Conservation (phyloP, 495 filamentous ascomycete species). For the Xylaria acuta region DNA sequence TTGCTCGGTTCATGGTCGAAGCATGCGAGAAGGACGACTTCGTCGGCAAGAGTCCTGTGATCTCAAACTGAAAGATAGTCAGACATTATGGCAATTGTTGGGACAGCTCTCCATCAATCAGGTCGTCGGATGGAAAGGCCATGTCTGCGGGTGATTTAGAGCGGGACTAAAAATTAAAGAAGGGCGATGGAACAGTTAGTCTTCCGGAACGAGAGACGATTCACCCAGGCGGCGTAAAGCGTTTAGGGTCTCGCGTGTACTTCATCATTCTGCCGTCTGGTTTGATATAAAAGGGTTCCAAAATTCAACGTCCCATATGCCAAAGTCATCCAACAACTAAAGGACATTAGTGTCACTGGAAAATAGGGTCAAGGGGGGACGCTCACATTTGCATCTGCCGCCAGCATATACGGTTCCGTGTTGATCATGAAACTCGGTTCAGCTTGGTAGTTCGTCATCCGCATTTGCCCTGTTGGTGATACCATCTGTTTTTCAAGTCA, state of each 20-base stretch:
- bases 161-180: background rate
- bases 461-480: constrained; percentile 27
- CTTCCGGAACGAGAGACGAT: background rate
- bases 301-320: constrained; percentile 37
- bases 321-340: constrained; percentile 34
- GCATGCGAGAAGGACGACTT: constrained; percentile 44
- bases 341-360: constrained; percentile 20
- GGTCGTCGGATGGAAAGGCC: background rate
- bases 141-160: background rate
- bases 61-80: constrained; percentile 41
- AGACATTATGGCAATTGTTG: background rate
- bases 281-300: constrained; percentile 32
- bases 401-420: constrained; percentile 32
- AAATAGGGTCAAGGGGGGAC: background rate
- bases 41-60: constrained; percentile 47
- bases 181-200: no score
- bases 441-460: constrained; percentile 28
- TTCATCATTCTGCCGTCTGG: background rate
- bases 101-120: background rate
- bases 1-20: constrained; percentile 52
- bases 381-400: constrained; percentile 33
- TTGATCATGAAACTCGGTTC: constrained; percentile 29
- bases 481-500: constrained; percentile 30
- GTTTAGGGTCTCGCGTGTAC: background rate
- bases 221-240: background rate